Evolutionary conservation across 2,329 filamentous ascomycete genomes (phyloP).

Genomic region (Didymella arachidicola): DNA sequence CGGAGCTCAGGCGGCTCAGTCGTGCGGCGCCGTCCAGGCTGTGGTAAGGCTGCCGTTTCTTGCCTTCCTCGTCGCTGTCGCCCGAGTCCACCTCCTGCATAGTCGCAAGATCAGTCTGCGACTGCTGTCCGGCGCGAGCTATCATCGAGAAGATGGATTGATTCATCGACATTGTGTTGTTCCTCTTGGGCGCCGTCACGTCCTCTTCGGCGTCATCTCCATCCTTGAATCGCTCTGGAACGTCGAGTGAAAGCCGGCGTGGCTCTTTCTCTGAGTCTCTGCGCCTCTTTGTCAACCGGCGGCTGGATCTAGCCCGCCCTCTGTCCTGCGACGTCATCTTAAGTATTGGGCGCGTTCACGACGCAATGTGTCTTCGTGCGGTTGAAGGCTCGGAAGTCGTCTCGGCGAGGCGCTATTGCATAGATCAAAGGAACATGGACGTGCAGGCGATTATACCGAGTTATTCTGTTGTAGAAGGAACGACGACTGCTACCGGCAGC

Average conservation of each 20-base stretch:
- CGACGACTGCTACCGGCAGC: slow-evolving; percentile 44
- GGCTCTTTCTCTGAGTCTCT: slow-evolving; percentile 40
- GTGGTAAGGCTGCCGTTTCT: slow-evolving; percentile 34
- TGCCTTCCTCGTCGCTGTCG: slow-evolving; percentile 69
- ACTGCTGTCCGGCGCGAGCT: slow-evolving; percentile 82
- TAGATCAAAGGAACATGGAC: slow-evolving; percentile 24
- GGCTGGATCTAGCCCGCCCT: slow-evolving; percentile 35
- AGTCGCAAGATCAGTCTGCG: slow-evolving; percentile 80
- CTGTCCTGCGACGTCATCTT: slow-evolving; percentile 48
- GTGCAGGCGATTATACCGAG: slow-evolving; percentile 3
- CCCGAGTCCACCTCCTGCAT: slow-evolving; percentile 78
- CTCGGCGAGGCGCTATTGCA: slow-evolving; percentile 22
- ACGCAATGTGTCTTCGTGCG: slow-evolving; percentile 11
- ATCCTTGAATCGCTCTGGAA: slow-evolving; percentile 66
- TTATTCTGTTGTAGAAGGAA: slow-evolving; percentile 16
- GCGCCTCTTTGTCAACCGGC: slow-evolving; percentile 47
- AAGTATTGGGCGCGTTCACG: slow-evolving; percentile 23
- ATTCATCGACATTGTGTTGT: slow-evolving; percentile 75
- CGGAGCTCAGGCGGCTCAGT: slow-evolving; percentile 47
- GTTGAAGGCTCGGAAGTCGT: slow-evolving; percentile 21
- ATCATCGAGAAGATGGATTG: slow-evolving; percentile 95
- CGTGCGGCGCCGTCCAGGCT: slow-evolving; percentile 47
- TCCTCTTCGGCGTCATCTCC: slow-evolving; percentile 68
- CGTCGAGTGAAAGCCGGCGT: slow-evolving; percentile 55
- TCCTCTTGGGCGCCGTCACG: slow-evolving; percentile 62